Conservation (phyloP, 768 basidiomycete genomes). For the Russula vinacea region DNA sequence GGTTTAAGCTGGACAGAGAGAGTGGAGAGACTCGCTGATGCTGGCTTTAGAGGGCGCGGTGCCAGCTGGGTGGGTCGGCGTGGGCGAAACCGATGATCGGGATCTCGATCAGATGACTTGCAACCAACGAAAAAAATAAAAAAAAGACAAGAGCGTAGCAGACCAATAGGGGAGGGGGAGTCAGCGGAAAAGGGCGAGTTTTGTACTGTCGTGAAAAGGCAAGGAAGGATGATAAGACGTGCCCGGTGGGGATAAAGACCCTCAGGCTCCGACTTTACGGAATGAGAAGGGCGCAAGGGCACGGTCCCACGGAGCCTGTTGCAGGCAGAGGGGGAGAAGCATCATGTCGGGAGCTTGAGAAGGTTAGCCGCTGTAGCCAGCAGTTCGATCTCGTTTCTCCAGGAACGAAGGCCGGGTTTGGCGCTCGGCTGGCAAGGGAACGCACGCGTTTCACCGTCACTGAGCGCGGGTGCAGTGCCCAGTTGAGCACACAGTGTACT, state of each 20-base stretch:
- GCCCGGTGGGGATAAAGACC: slow-evolving; percentile 27
- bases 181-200: slow-evolving; percentile 15
- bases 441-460: slow-evolving; percentile 23
- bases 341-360: slow-evolving; percentile 25
- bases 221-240: slow-evolving; percentile 24
- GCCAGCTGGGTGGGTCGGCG: slow-evolving; percentile 21
- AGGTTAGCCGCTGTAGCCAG: slow-evolving; percentile 26
- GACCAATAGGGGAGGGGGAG: slow-evolving; percentile 24
- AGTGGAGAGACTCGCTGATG: slow-evolving; percentile 20
- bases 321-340: slow-evolving; percentile 13
- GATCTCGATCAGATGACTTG: slow-evolving; percentile 27
- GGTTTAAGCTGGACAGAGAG: slow-evolving; percentile 21
- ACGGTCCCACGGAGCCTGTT: slow-evolving; percentile 27
- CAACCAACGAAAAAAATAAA: slow-evolving; percentile 18
- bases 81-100: slow-evolving; percentile 31
- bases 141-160: slow-evolving; percentile 1
- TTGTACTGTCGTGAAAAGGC: slow-evolving; percentile 16
- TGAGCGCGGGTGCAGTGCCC: slow-evolving; percentile 11
- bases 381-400: slow-evolving; percentile 28
- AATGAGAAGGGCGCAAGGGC: slow-evolving; percentile 28
- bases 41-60: slow-evolving; percentile 21
- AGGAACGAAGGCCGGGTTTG: slow-evolving; percentile 25
- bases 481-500: slow-evolving; percentile 8
- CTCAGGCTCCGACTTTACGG: slow-evolving; percentile 28
- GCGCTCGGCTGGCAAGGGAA: slow-evolving; percentile 30